Conservation (phyloP, 345 rosid genomes). For the Linum lewisii region DNA sequence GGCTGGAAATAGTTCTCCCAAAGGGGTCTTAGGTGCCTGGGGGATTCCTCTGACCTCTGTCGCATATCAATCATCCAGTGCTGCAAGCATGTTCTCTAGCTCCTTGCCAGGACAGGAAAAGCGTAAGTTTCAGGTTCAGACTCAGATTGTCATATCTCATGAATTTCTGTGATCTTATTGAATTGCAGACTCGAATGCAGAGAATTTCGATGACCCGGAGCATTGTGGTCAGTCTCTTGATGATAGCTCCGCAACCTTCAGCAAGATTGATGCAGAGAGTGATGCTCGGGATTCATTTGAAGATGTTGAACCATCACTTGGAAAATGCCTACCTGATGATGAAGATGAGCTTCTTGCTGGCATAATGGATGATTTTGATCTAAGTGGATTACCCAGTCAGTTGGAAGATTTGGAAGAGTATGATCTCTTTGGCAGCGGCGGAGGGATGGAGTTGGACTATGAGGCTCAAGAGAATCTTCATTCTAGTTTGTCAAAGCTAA, state of each 20-base stretch:
- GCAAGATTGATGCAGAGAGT: constrained; percentile 18
- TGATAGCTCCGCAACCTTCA: constrained; percentile 26
- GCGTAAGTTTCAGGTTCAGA: constrained; percentile 25
- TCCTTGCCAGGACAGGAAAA: constrained; percentile 60
- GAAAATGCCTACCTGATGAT: constrained; percentile 54
- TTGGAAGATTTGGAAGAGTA: constrained; percentile 62
- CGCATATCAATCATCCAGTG: constrained; percentile 32
- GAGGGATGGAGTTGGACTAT: constrained; percentile 63
- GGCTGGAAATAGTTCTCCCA: too few relatives aligned
- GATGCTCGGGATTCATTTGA: constrained; percentile 25
- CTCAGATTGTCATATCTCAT: neutral
- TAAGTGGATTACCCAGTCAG: constrained; percentile 41
- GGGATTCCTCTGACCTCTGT: too few relatives aligned
- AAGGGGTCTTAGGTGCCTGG: too few relatives aligned
- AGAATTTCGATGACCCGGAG: constrained; percentile 30
- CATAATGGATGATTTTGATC: constrained; percentile 59
- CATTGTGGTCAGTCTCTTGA: constrained; percentile 24
- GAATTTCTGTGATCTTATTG: constrained; percentile 9
- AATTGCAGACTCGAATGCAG: constrained; percentile 27
- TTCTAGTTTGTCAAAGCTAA: constrained; percentile 32
- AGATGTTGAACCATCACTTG: constrained; percentile 31
- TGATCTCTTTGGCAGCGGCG: constrained; percentile 63
- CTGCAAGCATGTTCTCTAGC: constrained; percentile 55
- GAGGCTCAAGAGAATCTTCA: constrained; percentile 39
- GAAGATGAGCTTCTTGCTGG: constrained; percentile 62